phyloP scores from a whole-genome alignment of 2,329 filamentous ascomycete species.

The Clonostachys solani region DNA sequence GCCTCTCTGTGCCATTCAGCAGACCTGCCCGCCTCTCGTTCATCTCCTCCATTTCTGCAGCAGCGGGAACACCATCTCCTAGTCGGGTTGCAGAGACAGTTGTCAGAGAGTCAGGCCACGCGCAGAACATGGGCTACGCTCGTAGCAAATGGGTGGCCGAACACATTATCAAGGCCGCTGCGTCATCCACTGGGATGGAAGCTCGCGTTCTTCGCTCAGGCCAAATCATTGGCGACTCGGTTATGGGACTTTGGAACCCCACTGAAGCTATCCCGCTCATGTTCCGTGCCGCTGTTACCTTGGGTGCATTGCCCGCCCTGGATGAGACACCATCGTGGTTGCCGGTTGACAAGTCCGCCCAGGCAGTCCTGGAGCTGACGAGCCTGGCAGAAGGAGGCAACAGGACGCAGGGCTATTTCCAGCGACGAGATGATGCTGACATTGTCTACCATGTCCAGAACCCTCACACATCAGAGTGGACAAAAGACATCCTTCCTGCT shows the following conservation, averaged over 20 bases:
- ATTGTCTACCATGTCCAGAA: slow-evolving; percentile 51
- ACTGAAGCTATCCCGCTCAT: slow-evolving; percentile 45
- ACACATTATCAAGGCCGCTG: slow-evolving; percentile 29
- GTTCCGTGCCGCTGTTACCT: slow-evolving; percentile 36
- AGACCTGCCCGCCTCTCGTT: slow-evolving; percentile 34
- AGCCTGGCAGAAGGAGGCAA: slow-evolving; percentile 7
- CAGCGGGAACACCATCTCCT: slow-evolving; percentile 27
- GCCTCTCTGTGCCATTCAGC: slow-evolving; percentile 20
- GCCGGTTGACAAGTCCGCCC: slow-evolving; percentile 29
- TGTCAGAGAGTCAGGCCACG: slow-evolving; percentile 25
- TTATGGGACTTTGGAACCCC: slow-evolving; percentile 40
- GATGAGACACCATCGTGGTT: slow-evolving; percentile 31
- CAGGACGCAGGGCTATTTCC: slow-evolving; percentile 5
- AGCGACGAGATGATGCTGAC: slow-evolving; percentile 8
- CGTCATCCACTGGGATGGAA: slow-evolving; percentile 17
- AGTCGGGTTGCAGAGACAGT: slow-evolving; percentile 27
- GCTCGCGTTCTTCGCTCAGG: slow-evolving; percentile 32
- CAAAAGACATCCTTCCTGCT: slow-evolving; percentile 44
- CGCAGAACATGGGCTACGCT: slow-evolving; percentile 46
- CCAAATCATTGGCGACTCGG: slow-evolving; percentile 42
- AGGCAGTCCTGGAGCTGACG: slow-evolving; percentile 23
- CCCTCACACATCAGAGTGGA: slow-evolving; percentile 42
- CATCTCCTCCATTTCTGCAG: slow-evolving; percentile 45
- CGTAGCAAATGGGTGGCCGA: slow-evolving; percentile 44
- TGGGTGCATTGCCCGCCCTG: slow-evolving; percentile 38